Conservation (phyloP, 2,329 filamentous ascomycete species). For the Xylariaceae sp. region DNA sequence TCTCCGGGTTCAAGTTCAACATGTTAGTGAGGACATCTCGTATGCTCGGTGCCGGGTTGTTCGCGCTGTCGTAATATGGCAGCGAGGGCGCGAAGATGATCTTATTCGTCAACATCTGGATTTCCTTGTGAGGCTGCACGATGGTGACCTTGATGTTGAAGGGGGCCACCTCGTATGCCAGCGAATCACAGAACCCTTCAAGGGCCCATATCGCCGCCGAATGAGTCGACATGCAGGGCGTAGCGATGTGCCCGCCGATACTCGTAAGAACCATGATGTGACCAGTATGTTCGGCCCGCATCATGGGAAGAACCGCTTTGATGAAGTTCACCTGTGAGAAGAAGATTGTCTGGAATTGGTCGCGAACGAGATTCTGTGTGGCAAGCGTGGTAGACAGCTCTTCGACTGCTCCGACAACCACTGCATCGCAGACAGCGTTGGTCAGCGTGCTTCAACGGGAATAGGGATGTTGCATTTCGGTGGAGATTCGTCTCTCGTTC, state of each 20-base stretch:
- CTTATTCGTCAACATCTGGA: conserved; percentile 78
- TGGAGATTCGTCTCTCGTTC: conserved; percentile 11
- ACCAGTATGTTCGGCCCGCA: conserved; percentile 74
- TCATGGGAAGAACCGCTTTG: conserved; percentile 74
- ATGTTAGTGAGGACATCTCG: conserved; percentile 78
- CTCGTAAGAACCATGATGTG: conserved; percentile 88
- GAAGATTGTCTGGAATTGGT: conserved; percentile 93
- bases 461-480: background rate
- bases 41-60: conserved; percentile 72
- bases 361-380: conserved; percentile 72
- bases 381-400: conserved; percentile 70
- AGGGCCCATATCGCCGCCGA: conserved; percentile 91
- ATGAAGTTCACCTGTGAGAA: conserved; percentile 96
- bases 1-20: conserved; percentile 68
- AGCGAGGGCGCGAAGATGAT: conserved; percentile 80
- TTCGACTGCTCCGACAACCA: conserved; percentile 84
- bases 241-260: conserved; percentile 87
- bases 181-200: conserved; percentile 90
- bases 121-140: conserved; percentile 91
- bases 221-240: conserved; percentile 84
- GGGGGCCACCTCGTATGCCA: conserved; percentile 93
- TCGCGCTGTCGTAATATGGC: conserved; percentile 56
- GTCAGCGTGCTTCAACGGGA: conserved; percentile 14
- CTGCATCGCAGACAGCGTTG: conserved; percentile 37
- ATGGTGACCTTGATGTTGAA: conserved; percentile 97